Conservation (phyloP, 2,329 filamentous ascomycete genomes). For the Penicillium polonicum region DNA sequence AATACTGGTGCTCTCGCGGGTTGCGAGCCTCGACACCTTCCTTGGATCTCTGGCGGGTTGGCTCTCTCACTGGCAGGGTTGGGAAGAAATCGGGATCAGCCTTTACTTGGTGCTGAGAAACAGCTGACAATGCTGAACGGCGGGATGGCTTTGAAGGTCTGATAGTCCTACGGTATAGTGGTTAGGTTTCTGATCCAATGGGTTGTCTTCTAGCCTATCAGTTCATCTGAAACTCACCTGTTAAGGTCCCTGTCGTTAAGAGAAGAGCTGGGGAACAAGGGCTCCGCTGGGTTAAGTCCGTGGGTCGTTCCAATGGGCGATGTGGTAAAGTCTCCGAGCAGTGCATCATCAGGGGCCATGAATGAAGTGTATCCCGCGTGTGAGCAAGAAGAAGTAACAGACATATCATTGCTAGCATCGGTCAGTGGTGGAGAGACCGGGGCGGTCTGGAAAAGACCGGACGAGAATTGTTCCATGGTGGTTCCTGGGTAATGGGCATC, state of each 20-base stretch:
- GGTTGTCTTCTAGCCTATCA: background rate
- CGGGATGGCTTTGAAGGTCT: constrained; percentile 40
- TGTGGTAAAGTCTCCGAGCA: constrained; percentile 38
- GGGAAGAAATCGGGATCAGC: constrained; percentile 40
- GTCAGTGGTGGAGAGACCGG: constrained; percentile 46
- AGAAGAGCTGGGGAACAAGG: constrained; percentile 42
- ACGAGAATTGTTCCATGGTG: constrained; percentile 36
- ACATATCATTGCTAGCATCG: constrained; percentile 43
- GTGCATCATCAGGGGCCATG: constrained; percentile 38
- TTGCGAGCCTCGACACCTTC: constrained; percentile 40
- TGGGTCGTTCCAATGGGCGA: constrained; percentile 35
- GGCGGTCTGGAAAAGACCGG: constrained; percentile 38
- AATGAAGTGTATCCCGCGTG: constrained; percentile 41
- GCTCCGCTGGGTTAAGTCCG: constrained; percentile 40
- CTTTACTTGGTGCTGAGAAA: constrained; percentile 31
- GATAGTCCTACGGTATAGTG: constrained; percentile 37
- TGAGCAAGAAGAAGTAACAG: constrained; percentile 42
- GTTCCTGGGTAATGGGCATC: constrained; percentile 37
- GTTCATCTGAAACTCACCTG: constrained; percentile 33
- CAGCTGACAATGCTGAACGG: constrained; percentile 36
- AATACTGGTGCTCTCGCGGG: constrained; percentile 45
- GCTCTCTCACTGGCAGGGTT: constrained; percentile 35
- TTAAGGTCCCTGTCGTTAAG: constrained; percentile 43
- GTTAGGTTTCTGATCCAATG: constrained; percentile 10
- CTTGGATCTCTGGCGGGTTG: constrained; percentile 38